Percentiles rank a stretch among this genome's conserved stretches.
Evolutionary conservation across 352 stramenopile species (phyloP).

Genomic region (Phytopythium aichiense): DNA sequence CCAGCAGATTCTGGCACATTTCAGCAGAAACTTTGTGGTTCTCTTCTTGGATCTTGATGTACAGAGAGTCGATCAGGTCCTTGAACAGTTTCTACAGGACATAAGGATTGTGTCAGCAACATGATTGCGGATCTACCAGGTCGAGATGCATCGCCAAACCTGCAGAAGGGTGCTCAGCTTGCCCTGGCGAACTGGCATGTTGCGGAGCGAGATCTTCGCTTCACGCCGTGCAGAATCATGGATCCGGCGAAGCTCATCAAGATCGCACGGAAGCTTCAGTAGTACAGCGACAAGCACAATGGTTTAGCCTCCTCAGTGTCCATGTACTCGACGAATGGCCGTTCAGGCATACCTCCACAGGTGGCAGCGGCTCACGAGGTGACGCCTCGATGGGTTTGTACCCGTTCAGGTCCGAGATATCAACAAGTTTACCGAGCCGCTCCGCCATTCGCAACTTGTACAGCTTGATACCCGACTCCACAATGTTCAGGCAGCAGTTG

Average conservation of each 20-base stretch:
- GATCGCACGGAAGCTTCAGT: constrained; percentile 72
- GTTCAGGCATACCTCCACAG: constrained; percentile 29
- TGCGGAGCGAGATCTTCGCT: constrained; percentile 42
- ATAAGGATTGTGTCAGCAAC: not conserved
- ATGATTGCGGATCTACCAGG: not conserved
- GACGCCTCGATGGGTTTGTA: constrained; percentile 42
- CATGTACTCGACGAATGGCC: not conserved
- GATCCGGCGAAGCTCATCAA: constrained; percentile 33
- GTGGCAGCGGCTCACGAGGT: constrained; percentile 17
- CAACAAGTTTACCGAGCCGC: constrained; percentile 57
- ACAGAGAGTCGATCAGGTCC: constrained; percentile 66
- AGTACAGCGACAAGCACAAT: constrained; percentile 1
- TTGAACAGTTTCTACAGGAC: constrained; percentile 69
- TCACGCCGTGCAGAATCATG: constrained; percentile 52
- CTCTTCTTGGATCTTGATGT: constrained; percentile 60
- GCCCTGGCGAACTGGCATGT: constrained; percentile 62
- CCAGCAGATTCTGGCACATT: constrained; percentile 51
- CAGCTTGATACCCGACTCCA: constrained; percentile 73
- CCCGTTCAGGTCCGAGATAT: constrained; percentile 59
- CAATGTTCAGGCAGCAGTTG: constrained; percentile 78
- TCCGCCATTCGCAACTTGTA: constrained; percentile 78
- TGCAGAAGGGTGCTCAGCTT: constrained; percentile 60
- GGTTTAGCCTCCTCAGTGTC: not conserved
- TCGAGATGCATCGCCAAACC: constrained; percentile 19
- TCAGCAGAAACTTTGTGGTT: constrained; percentile 66